Conservation (phyloP, 768 basidiomycete species). For the Hygrocybe coccinea region DNA sequence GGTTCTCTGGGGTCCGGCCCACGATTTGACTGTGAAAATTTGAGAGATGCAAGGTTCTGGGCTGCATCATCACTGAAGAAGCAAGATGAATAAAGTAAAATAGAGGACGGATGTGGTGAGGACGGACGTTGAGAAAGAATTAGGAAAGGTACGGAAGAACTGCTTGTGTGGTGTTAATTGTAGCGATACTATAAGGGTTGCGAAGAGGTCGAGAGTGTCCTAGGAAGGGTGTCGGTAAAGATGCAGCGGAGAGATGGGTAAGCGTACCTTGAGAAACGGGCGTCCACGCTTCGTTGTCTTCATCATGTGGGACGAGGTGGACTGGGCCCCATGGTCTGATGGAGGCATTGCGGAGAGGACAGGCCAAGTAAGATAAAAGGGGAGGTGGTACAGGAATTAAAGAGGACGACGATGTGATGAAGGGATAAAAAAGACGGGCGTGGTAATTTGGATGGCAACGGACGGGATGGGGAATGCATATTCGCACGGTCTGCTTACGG, state of each 20-base stretch:
- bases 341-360: constrained; percentile 33
- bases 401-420: constrained; percentile 44
- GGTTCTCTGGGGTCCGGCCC: constrained; percentile 98
- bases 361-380: constrained; percentile 31
- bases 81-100: constrained; percentile 1
- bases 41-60: constrained; percentile 87
- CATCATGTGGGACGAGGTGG: constrained; percentile 91
- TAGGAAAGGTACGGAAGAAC: constrained; percentile 91
- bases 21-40: constrained; percentile 98
- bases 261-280: constrained; percentile 81
- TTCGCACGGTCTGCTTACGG: constrained; percentile 1
- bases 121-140: constrained; percentile 92
- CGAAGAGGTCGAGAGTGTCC: constrained; percentile 98
- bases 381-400: constrained; percentile 50
- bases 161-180: constrained; percentile 86
- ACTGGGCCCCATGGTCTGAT: constrained; percentile 44
- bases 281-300: constrained; percentile 95
- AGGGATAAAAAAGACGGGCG: constrained; percentile 40
- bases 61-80: constrained; percentile 86
- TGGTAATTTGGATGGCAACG: constrained; percentile 25
- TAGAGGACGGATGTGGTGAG: constrained; percentile 11
- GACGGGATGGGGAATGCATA: constrained; percentile 23
- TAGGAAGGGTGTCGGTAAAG: constrained; percentile 29
- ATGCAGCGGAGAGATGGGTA: constrained; percentile 13
- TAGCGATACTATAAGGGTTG: constrained; percentile 91